Conservation (phyloP, 208 protist species). For the Angomonas ambiguus region DNA sequence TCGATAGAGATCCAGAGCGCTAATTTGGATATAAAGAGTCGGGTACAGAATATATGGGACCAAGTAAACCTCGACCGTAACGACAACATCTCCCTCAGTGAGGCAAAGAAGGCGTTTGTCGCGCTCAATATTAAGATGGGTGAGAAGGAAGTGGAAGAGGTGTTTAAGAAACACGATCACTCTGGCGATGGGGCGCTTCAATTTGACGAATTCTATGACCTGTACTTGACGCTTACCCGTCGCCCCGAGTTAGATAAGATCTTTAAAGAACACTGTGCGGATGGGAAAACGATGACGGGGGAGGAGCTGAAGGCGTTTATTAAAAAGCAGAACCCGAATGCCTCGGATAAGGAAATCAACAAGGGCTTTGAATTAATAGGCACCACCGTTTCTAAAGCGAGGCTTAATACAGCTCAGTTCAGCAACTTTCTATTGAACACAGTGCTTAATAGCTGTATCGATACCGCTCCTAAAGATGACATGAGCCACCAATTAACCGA, state of each 20-base stretch:
- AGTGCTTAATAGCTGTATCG: conserved; percentile 29
- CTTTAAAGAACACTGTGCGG: conserved; percentile 23
- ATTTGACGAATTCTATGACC: conserved; percentile 40
- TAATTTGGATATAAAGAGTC: conserved; percentile 22
- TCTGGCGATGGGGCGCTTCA: conserved; percentile 40
- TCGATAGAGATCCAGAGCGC: conserved; percentile 12
- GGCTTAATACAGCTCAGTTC: conserved; percentile 30
- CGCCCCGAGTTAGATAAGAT: conserved; percentile 34
- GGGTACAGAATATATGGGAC: conserved; percentile 41
- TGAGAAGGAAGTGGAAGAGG: conserved; percentile 14
- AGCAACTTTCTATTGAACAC: conserved; percentile 30
- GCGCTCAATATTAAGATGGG: conserved; percentile 38
- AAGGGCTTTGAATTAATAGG: conserved; percentile 20
- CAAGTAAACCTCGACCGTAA: conserved; percentile 38
- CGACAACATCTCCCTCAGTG: conserved; percentile 36
- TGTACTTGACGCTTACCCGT: conserved; percentile 40
- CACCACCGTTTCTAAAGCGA: conserved; percentile 13
- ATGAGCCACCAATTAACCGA: conserved; percentile 49
- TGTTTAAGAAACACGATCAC: conserved; percentile 33
- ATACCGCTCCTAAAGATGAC: conserved; percentile 22
- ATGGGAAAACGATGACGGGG: conserved; percentile 22
- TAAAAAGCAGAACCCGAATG: conserved; percentile 18
- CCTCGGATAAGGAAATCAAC: conserved; percentile 2
- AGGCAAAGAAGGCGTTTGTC: conserved; percentile 46
- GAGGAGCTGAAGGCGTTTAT: conserved; percentile 42